phyloP scores from a whole-genome alignment of 2,329 filamentous ascomycete species.

The Microascus cirrosus region DNA sequence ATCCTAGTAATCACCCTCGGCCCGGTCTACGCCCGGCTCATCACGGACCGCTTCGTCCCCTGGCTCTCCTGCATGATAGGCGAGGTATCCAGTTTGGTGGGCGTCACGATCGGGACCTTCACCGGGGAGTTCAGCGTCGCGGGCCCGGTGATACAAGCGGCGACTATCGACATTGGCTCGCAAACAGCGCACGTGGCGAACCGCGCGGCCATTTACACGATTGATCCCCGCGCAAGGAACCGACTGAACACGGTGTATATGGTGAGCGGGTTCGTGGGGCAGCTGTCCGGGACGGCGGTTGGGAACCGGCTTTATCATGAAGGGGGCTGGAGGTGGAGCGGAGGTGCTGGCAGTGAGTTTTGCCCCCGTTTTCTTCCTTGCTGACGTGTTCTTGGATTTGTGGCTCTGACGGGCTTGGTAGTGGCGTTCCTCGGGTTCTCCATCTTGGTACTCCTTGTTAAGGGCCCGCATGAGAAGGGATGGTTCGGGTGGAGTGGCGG shows the following conservation, averaged over 20 bases:
- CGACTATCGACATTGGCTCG: slow-evolving; percentile 59
- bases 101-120: slow-evolving; percentile 58
- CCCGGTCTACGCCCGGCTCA: slow-evolving; percentile 56
- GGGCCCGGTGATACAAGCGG: slow-evolving; percentile 61
- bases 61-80: slow-evolving; percentile 57
- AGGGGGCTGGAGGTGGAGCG: slow-evolving; percentile 39
- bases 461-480: slow-evolving; percentile 2
- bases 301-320: slow-evolving; percentile 40
- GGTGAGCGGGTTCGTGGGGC: slow-evolving; percentile 63
- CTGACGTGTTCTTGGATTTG: neutral
- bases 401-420: neutral
- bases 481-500: slow-evolving; percentile 6
- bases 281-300: slow-evolving; percentile 57
- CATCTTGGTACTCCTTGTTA: slow-evolving; percentile 3
- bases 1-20: slow-evolving; percentile 56
- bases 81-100: slow-evolving; percentile 44
- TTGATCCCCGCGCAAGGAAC: slow-evolving; percentile 62
- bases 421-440: slow-evolving; percentile 9
- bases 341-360: slow-evolving; percentile 20
- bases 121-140: slow-evolving; percentile 54
- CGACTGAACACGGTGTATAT: slow-evolving; percentile 76
- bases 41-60: slow-evolving; percentile 62
- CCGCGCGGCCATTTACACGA: slow-evolving; percentile 55
- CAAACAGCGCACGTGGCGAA: slow-evolving; percentile 69
- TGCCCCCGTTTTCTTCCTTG: neutral